Conservation (phyloP, 441 rosid species). For the Populus hybrid region DNA sequence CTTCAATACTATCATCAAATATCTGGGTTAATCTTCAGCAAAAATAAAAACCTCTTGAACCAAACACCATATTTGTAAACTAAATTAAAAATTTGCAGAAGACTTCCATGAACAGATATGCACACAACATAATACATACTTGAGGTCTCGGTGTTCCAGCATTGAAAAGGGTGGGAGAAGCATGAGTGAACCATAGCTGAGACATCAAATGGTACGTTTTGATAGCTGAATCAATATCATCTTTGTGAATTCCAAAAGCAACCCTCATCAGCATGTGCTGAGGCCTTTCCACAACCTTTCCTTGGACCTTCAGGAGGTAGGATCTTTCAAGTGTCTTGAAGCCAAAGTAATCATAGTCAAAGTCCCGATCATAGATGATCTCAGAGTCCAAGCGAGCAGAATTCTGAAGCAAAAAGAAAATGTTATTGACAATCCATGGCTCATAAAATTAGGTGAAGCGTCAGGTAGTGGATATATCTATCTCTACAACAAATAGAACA, state of each 20-base stretch:
- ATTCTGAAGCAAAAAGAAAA: slow-evolving; percentile 42
- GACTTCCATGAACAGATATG: background rate
- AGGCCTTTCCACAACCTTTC: slow-evolving; percentile 85
- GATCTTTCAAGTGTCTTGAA: slow-evolving; percentile 92
- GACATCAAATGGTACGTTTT: slow-evolving; percentile 90
- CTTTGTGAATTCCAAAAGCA: slow-evolving; percentile 84
- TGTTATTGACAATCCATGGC: too few relatives aligned
- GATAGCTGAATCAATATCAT: slow-evolving; percentile 70
- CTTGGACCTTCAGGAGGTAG: slow-evolving; percentile 76
- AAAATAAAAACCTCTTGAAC: too few relatives aligned
- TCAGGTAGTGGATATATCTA: too few relatives aligned
- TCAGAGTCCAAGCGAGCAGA: slow-evolving; percentile 81
- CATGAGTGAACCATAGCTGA: slow-evolving; percentile 94
- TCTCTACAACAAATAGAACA: too few relatives aligned
- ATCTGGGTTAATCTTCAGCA: too few relatives aligned
- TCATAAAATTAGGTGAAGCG: too few relatives aligned
- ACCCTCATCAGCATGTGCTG: slow-evolving; percentile 98
- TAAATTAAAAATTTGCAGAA: background rate
- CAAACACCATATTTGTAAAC: background rate
- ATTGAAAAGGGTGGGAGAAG: slow-evolving; percentile 91
- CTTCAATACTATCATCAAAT: too few relatives aligned
- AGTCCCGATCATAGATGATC: slow-evolving; percentile 85
- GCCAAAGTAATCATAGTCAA: slow-evolving; percentile 91
- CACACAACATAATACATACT: slow-evolving; percentile 28
- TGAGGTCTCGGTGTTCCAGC: slow-evolving; percentile 91